A percentile compares a stretch with the other conserved stretches of the same genome.
Evolutionary conservation across 257 asterid genomes (phyloP).

Genomic region (Nemophila menziesii): DNA sequence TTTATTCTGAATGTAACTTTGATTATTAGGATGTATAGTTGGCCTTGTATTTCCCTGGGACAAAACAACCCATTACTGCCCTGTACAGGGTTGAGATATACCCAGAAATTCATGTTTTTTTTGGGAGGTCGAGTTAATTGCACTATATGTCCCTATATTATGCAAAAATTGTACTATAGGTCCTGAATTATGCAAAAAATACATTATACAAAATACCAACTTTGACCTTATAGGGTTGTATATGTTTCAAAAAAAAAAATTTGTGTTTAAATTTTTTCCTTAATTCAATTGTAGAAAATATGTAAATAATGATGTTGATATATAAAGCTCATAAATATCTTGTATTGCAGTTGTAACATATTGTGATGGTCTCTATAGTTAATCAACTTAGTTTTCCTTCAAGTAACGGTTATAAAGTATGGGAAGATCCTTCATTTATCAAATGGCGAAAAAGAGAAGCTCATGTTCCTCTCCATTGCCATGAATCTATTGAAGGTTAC

Average conservation of each 20-base stretch:
- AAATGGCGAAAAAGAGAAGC: constrained; percentile 93
- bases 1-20: too few relatives aligned
- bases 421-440: constrained; percentile 93
- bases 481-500: constrained; percentile 86
- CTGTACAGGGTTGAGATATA: too few relatives aligned
- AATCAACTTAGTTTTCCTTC: constrained; percentile 56
- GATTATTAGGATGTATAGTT: too few relatives aligned
- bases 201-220: too few relatives aligned
- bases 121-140: too few relatives aligned
- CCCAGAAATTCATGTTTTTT: too few relatives aligned
- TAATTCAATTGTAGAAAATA: too few relatives aligned
- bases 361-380: constrained; percentile 49
- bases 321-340: neutral
- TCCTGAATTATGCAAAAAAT: too few relatives aligned
- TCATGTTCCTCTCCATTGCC: constrained; percentile 83
- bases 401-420: constrained; percentile 47
- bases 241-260: neutral
- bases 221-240: neutral
- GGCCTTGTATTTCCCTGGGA: too few relatives aligned
- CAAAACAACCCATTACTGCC: too few relatives aligned
- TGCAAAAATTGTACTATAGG: too few relatives aligned
- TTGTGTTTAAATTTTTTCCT: neutral
- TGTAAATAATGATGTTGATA: neutral
- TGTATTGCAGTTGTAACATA: constrained; percentile 7
- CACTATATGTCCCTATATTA: too few relatives aligned